These are phyloP conservation scores for Saccharum officinarum DNA, from an alignment of 176 grass and related monocot species.

Conservation along the genomic window DNA sequence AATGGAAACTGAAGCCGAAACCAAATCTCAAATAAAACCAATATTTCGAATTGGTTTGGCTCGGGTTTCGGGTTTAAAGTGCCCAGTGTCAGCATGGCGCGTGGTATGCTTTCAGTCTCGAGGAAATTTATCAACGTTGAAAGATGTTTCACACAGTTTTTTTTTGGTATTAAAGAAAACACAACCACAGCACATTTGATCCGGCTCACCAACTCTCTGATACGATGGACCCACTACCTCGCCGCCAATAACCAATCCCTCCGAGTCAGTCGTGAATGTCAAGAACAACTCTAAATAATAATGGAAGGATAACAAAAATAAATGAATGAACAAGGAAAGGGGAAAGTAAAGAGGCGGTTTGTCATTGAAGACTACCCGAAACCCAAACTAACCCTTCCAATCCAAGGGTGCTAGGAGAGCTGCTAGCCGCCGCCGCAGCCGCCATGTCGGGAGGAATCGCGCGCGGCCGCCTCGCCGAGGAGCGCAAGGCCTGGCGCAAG, in stretches of 20 bases:
- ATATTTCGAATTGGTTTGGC: too few species aligned
- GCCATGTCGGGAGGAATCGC: slow-evolving; percentile 73
- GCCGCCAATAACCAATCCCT: not conserved
- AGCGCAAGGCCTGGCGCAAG: slow-evolving; percentile 77
- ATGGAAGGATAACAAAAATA: not conserved
- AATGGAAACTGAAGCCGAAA: too few species aligned
- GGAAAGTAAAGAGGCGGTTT: not conserved
- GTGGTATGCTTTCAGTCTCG: too few species aligned
- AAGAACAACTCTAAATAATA: not conserved
- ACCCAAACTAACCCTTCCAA: slow-evolving; percentile 5
- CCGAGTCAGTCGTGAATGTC: not conserved
- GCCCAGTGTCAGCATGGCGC: too few species aligned
- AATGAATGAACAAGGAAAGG: not conserved
- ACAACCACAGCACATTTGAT: too few species aligned
- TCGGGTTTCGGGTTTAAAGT: too few species aligned
- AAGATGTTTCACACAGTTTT: too few species aligned
- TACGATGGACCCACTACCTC: not conserved
- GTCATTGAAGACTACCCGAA: not conserved
- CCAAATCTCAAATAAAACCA: too few species aligned
- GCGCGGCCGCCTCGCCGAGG: slow-evolving; percentile 66
- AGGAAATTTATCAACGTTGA: too few species aligned
- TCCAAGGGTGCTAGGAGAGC: not conserved
- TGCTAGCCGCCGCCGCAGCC: not conserved
- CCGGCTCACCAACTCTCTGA: not conserved
- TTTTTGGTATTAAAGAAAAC: too few species aligned